These are phyloP conservation scores for Coemansia guatemalensis DNA, from an alignment of 192 early-diverging fungal species.

Conservation along the genomic window DNA sequence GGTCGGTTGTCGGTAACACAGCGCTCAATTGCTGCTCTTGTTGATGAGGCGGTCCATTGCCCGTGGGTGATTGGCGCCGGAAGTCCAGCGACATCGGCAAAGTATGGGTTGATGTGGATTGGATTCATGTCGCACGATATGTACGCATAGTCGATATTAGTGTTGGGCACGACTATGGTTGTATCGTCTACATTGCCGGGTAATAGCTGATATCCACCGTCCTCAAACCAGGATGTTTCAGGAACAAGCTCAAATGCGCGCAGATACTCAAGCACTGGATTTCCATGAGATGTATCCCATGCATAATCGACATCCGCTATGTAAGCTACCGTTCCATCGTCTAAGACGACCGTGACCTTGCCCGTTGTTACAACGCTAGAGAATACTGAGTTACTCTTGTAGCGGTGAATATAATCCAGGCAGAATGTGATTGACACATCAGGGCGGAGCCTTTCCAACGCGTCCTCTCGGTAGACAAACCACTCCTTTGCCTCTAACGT, in stretches of 20 bases:
- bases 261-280: slow-evolving; percentile 81
- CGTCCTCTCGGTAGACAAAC: slow-evolving; percentile 55
- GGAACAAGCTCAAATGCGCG: slow-evolving; percentile 67
- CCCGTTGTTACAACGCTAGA: slow-evolving; percentile 72
- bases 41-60: slow-evolving; percentile 92
- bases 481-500: slow-evolving; percentile 82
- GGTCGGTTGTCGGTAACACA: slow-evolving; percentile 84
- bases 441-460: slow-evolving; percentile 38
- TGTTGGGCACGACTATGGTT: slow-evolving; percentile 55
- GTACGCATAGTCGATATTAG: slow-evolving; percentile 78
- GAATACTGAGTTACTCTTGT: slow-evolving; percentile 57
- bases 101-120: slow-evolving; percentile 90
- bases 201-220: slow-evolving; percentile 56
- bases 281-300: slow-evolving; percentile 63
- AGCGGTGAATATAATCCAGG: slow-evolving; percentile 68
- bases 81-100: slow-evolving; percentile 80
- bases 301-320: slow-evolving; percentile 77
- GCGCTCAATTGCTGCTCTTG: slow-evolving; percentile 86
- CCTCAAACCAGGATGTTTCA: slow-evolving; percentile 71
- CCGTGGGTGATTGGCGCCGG: slow-evolving; percentile 93
- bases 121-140: slow-evolving; percentile 85
- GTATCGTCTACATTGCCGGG: not conserved
- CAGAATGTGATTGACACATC: slow-evolving; percentile 73
- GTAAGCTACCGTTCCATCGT: slow-evolving; percentile 60
- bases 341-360: slow-evolving; percentile 55